Evolutionary conservation across 352 stramenopile species (phyloP).

Genomic region (Phytopythium oedochilum): DNA sequence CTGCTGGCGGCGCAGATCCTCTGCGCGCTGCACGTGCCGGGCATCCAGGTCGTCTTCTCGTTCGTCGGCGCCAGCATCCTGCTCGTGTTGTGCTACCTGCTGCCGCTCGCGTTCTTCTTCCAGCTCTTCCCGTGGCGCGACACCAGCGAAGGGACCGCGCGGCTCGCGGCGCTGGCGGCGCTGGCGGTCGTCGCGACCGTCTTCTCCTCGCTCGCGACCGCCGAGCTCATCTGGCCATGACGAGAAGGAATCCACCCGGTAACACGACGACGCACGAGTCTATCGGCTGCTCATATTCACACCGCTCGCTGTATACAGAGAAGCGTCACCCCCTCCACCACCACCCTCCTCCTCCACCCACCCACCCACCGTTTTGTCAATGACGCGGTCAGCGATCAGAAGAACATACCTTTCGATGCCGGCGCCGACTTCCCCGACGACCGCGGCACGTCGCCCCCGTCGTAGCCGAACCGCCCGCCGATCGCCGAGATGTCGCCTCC

Average conservation of each 20-base stretch:
- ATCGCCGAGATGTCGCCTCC: conserved; percentile 24
- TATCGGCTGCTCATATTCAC: neutral
- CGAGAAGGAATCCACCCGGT: neutral
- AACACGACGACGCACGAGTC: neutral
- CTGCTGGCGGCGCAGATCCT: conserved; percentile 44
- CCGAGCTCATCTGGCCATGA: conserved; percentile 25
- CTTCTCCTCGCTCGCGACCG: conserved; percentile 55
- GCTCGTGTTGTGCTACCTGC: conserved; percentile 67
- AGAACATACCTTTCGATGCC: neutral
- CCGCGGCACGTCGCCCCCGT: neutral
- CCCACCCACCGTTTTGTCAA: too few species aligned
- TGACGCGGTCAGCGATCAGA: too few species aligned
- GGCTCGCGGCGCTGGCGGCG: conserved; percentile 20
- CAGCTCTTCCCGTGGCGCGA: conserved; percentile 39
- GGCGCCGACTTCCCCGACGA: neutral
- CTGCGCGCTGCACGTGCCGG: conserved; percentile 46
- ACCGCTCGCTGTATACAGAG: too few species aligned
- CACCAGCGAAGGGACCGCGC: conserved; percentile 13
- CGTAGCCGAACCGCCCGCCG: neutral
- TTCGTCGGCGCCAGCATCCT: conserved; percentile 73
- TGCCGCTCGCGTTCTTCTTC: conserved; percentile 57
- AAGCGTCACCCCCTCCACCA: too few species aligned
- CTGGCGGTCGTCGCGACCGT: conserved; percentile 38
- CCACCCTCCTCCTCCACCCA: too few species aligned
- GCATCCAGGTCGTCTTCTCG: conserved; percentile 69